Percentiles rank a stretch among this genome's conserved stretches.
phyloP scores from a whole-genome alignment of 305 asterid species.

The Fraxinus paxiana region DNA sequence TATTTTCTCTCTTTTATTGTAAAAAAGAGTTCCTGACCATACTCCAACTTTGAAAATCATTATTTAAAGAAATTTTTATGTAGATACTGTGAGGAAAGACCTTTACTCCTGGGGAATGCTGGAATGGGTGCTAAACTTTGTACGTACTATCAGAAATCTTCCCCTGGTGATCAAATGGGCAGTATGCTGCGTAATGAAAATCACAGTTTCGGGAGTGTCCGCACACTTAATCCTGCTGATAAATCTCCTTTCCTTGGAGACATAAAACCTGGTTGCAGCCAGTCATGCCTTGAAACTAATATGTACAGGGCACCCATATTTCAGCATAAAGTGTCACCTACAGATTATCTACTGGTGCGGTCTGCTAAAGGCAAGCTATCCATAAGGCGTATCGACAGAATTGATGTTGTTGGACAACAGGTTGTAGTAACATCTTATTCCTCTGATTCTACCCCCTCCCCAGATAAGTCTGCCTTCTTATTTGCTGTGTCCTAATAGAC shows the following conservation, averaged over 20 bases:
- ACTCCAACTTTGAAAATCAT: background rate
- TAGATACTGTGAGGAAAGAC: conserved; percentile 98
- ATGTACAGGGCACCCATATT: conserved; percentile 94
- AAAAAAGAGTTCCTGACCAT: background rate
- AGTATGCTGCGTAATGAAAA: conserved; percentile 64
- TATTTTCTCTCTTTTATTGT: background rate
- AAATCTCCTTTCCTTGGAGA: conserved; percentile 99
- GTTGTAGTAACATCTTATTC: conserved; percentile 35
- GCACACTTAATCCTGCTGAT: conserved; percentile 86
- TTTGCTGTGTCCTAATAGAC: conserved; percentile 14
- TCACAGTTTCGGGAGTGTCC: conserved; percentile 77
- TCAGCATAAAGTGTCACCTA: conserved; percentile 81
- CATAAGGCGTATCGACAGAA: conserved; percentile 94
- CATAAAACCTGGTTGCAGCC: conserved; percentile 84
- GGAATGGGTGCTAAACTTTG: conserved; percentile 99
- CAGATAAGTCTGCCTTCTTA: background rate
- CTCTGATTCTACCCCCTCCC: background rate
- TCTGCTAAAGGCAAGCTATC: conserved; percentile 98
- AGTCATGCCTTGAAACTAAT: conserved; percentile 91
- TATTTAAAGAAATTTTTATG: conserved; percentile 1
- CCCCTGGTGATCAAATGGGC: conserved; percentile 72
- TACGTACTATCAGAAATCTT: conserved; percentile 86
- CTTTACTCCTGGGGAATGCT: conserved; percentile 89
- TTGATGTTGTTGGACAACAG: conserved; percentile 98
- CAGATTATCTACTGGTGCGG: conserved; percentile 94